Percentiles rank a stretch among this genome's conserved stretches.
phyloP scores from a whole-genome alignment of 305 asterid species.

The Fraxinus angustifolia region DNA sequence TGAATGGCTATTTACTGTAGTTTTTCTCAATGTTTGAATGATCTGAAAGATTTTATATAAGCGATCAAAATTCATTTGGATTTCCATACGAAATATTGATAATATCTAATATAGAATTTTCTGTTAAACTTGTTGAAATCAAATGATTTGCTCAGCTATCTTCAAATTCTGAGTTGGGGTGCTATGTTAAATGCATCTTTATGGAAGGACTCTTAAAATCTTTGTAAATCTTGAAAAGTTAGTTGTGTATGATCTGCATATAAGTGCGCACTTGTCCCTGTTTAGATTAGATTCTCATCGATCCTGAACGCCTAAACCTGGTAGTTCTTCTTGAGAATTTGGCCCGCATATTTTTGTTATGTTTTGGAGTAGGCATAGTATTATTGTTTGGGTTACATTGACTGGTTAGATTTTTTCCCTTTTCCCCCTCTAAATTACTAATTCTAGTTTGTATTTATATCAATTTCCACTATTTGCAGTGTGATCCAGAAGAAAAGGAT shows the following conservation, averaged over 20 bases:
- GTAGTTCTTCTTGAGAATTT: background rate
- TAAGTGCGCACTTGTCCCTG: background rate
- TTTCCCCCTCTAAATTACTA: background rate
- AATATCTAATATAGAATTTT: background rate
- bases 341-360: background rate
- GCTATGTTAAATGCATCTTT: background rate
- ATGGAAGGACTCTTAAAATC: background rate
- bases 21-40: background rate
- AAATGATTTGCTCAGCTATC: background rate
- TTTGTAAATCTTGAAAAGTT: background rate
- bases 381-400: background rate
- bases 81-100: background rate
- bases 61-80: background rate
- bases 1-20: background rate
- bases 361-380: background rate
- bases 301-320: background rate
- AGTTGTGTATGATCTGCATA: background rate
- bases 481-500: slow-evolving; percentile 77
- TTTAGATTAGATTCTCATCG: background rate
- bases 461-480: slow-evolving; percentile 38
- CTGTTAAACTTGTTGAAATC: background rate
- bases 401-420: background rate
- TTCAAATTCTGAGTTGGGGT: background rate
- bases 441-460: background rate
- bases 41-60: background rate